Evolutionary conservation across 192 early-diverging fungal genomes (phyloP).

Genomic region (Nowakowskiella sp.): DNA sequence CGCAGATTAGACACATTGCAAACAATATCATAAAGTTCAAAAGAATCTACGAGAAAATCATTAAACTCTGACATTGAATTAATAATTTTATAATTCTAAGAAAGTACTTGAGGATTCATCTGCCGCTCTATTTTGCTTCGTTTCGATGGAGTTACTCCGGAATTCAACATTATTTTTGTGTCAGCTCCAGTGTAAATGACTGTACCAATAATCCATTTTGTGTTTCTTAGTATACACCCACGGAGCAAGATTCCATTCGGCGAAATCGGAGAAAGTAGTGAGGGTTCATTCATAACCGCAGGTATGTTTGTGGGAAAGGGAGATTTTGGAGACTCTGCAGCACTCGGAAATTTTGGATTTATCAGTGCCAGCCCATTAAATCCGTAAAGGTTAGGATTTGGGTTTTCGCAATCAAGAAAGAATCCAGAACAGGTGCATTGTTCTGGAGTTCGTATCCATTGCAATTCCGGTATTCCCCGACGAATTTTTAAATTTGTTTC

Average conservation of each 20-base stretch:
- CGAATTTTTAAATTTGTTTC: slow-evolving; percentile 96
- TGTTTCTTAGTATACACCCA: slow-evolving; percentile 89
- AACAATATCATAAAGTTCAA: slow-evolving; percentile 45
- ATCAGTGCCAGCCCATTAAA: slow-evolving; percentile 31
- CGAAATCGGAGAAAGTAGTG: slow-evolving; percentile 62
- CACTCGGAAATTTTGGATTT: slow-evolving; percentile 10
- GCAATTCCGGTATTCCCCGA: slow-evolving; percentile 53
- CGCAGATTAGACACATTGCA: slow-evolving; percentile 42
- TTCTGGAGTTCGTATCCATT: slow-evolving; percentile 57
- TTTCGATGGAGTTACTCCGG: slow-evolving; percentile 86
- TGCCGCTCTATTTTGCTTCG: slow-evolving; percentile 83
- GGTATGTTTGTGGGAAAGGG: slow-evolving; percentile 15
- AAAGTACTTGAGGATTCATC: slow-evolving; percentile 77
- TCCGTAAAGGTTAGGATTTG: slow-evolving; percentile 38
- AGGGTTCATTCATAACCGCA: slow-evolving; percentile 51
- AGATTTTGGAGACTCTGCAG: too few species aligned
- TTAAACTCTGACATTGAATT: slow-evolving; percentile 4
- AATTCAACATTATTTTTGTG: slow-evolving; percentile 95
- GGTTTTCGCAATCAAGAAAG: slow-evolving; percentile 36
- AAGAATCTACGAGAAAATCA: slow-evolving; percentile 10
- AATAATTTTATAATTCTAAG: too few species aligned
- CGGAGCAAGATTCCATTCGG: slow-evolving; percentile 68
- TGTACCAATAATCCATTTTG: slow-evolving; percentile 76
- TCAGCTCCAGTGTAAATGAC: slow-evolving; percentile 86
- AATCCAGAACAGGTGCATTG: slow-evolving; percentile 48